phyloP scores from a whole-genome alignment of 345 rosid genomes.

The Cardamine chenopodiifolia region DNA sequence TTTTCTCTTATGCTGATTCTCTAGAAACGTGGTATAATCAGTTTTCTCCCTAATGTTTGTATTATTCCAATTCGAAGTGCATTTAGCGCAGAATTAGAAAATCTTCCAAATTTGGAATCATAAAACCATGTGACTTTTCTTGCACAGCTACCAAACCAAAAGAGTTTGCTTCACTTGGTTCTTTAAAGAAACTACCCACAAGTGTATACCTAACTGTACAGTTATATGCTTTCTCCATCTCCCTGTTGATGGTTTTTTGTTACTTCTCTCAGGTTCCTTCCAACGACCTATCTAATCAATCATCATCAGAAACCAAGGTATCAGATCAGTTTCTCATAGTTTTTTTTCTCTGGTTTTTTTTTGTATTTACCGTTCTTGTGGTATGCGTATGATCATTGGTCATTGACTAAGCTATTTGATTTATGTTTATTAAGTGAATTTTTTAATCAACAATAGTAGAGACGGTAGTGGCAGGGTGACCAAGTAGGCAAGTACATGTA shows the following conservation, averaged over 20 bases:
- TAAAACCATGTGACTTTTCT: constrained; percentile 3
- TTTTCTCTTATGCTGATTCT: not conserved
- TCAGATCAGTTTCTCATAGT: constrained; percentile 7
- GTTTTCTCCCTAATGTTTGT: not conserved
- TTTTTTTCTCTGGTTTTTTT: not conserved
- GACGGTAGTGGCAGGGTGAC: not conserved
- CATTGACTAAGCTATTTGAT: not conserved
- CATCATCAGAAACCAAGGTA: constrained; percentile 62
- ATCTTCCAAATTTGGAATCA: constrained; percentile 2
- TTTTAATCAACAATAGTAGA: not conserved
- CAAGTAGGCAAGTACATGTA: constrained; percentile 6
- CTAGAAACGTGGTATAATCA: constrained; percentile 2
- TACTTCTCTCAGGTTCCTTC: constrained; percentile 68
- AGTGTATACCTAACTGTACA: not conserved
- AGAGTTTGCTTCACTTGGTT: constrained; percentile 16
- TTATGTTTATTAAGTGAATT: not conserved
- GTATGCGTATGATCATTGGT: not conserved
- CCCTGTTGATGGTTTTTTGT: not conserved
- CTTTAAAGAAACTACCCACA: not conserved
- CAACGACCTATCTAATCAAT: constrained; percentile 50
- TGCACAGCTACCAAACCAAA: constrained; percentile 1
- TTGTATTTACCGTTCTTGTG: not conserved
- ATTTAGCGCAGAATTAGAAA: not conserved
- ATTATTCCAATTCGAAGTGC: not conserved
- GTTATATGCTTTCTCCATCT: constrained; percentile 7